These are phyloP conservation scores for Saksenaea oblongispora DNA, from an alignment of 371 early-diverging fungal genomes.

Conservation along the genomic window DNA sequence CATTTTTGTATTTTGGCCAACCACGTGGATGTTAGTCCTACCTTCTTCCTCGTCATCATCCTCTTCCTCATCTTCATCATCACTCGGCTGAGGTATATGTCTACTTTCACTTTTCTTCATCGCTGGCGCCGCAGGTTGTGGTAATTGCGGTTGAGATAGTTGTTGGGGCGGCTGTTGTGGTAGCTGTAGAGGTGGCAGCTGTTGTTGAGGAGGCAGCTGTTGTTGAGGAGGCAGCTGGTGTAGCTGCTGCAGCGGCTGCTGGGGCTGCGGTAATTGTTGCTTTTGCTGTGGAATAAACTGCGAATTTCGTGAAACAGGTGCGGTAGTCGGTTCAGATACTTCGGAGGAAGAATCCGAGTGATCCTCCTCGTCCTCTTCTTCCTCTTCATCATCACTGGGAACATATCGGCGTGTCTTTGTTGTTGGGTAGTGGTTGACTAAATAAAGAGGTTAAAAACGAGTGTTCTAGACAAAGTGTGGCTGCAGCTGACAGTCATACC, in stretches of 20 bases:
- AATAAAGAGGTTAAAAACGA: background rate
- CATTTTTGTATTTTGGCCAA: background rate
- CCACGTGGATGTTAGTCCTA: slow-evolving; percentile 8
- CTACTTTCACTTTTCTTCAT: background rate
- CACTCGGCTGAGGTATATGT: slow-evolving; percentile 18
- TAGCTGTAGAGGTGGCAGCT: background rate
- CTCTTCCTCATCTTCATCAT: slow-evolving; percentile 33
- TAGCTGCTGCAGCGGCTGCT: no score
- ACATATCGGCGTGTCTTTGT: slow-evolving; percentile 17
- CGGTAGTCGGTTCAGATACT: background rate
- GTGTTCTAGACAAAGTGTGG: background rate
- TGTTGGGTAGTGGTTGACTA: background rate
- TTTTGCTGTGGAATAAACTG: background rate
- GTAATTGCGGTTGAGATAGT: background rate
- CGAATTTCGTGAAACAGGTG: background rate
- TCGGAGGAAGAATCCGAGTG: slow-evolving; percentile 7
- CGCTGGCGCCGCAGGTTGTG: background rate
- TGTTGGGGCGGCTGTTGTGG: background rate
- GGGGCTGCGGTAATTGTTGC: background rate
- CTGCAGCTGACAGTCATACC: background rate
- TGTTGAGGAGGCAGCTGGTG: no score
- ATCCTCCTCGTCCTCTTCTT: slow-evolving; percentile 18
- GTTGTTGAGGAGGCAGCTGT: no score
- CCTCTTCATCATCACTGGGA: slow-evolving; percentile 38
- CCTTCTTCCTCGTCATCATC: slow-evolving; percentile 12